Percentiles rank a stretch among this genome's conserved stretches.
Conservation (phyloP, 805 yeast genomes). For the Yarrowia sp. region DNA sequence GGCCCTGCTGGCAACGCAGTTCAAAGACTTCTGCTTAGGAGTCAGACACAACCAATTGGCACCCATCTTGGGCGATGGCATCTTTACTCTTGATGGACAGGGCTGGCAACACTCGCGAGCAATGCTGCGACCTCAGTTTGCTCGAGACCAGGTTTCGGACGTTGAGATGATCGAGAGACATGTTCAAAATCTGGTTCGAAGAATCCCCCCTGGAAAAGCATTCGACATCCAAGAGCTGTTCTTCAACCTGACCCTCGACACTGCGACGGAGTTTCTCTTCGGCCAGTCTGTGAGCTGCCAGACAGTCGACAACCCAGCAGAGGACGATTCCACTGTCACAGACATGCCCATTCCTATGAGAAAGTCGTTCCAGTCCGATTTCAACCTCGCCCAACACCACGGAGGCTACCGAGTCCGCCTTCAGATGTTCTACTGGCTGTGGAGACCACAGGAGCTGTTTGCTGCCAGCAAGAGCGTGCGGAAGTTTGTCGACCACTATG, state of each 20-base stretch:
- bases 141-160: constrained; percentile 38
- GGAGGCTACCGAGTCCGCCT: constrained; percentile 29
- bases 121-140: constrained; percentile 41
- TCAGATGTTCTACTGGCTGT: constrained; percentile 32
- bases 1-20: constrained; percentile 38
- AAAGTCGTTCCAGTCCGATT: constrained; percentile 30
- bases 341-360: neutral
- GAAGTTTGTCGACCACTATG: constrained; percentile 44
- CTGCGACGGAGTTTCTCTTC: constrained; percentile 40
- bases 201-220: neutral
- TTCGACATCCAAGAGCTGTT: constrained; percentile 37
- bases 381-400: constrained; percentile 32
- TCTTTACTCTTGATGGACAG: constrained; percentile 40
- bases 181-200: constrained; percentile 29
- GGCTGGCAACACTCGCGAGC: constrained; percentile 42
- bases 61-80: constrained; percentile 41
- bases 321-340: constrained; percentile 21
- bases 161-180: constrained; percentile 35
- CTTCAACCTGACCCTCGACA: constrained; percentile 38
- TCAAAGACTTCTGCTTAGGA: constrained; percentile 38
- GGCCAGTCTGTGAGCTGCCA: constrained; percentile 36
- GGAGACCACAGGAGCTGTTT: constrained; percentile 31
- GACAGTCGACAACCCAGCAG: constrained; percentile 29
- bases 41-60: constrained; percentile 33
- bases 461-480: constrained; percentile 40